A percentile compares a stretch with the other conserved stretches of the same genome.
phyloP scores from a whole-genome alignment of 495 filamentous ascomycete species.

The Aspergillus diversus region DNA sequence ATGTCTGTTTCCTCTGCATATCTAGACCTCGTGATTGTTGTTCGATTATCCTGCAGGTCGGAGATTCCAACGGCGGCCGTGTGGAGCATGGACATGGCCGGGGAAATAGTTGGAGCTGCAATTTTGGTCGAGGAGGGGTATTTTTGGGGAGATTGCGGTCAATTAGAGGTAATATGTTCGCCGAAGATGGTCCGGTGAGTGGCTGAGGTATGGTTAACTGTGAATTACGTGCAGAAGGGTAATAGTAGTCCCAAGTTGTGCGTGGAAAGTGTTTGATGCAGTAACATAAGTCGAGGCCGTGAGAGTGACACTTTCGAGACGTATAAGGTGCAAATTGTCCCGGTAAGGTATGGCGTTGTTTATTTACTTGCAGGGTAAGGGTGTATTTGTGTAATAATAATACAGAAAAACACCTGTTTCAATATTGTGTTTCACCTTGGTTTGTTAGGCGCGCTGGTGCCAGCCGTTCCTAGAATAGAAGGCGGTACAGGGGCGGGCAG shows the following conservation, averaged over 20 bases:
- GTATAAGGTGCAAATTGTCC: constrained; percentile 20
- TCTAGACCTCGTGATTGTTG: constrained; percentile 23
- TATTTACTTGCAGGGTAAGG: constrained; percentile 8
- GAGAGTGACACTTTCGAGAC: constrained; percentile 11
- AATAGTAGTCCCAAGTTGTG: constrained; percentile 1
- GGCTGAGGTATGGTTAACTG: neutral
- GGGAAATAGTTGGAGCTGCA: neutral
- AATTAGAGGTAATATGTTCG: neutral
- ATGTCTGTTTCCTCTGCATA: constrained; percentile 40
- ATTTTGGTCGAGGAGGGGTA: neutral
- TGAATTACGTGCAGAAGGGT: neutral
- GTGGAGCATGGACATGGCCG: constrained; percentile 36
- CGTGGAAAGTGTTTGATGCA: neutral
- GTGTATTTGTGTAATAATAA: neutral
- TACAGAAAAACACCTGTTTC: neutral
- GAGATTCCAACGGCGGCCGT: constrained; percentile 31
- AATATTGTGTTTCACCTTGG: too few species aligned
- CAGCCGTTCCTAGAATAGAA: too few species aligned
- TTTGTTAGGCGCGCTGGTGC: too few species aligned
- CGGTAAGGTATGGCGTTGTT: constrained; percentile 21
- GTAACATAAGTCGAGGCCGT: neutral
- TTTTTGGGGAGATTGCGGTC: neutral
- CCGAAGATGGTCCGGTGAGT: neutral
- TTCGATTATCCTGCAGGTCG: constrained; percentile 27
- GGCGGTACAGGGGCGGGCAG: too few species aligned